Percentiles rank a stretch among this genome's conserved stretches.
Evolutionary conservation across 768 basidiomycete species (phyloP).

Genomic region (Boletus tylopilopsis): DNA sequence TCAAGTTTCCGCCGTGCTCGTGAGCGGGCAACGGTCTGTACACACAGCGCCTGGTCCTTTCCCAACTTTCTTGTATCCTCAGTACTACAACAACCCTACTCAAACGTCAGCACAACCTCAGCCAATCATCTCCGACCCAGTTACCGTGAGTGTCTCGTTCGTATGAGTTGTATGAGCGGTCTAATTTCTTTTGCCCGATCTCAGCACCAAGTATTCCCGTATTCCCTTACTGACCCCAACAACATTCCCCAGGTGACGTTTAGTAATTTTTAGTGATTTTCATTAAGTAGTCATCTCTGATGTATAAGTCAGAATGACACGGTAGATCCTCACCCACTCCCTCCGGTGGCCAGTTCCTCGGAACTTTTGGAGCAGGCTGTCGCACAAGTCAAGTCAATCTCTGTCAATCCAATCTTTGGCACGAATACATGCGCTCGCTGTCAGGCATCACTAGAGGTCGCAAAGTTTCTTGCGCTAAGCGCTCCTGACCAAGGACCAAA

Average conservation of each 20-base stretch:
- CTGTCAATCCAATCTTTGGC: conserved; percentile 49
- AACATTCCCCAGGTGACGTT: conserved; percentile 45
- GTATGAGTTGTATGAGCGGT: neutral
- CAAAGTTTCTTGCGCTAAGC: conserved; percentile 63
- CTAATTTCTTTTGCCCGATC: conserved; percentile 4
- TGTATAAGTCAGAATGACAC: conserved; percentile 44
- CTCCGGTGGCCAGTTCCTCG: conserved; percentile 47
- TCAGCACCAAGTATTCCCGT: conserved; percentile 57
- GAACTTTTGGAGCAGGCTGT: conserved; percentile 50
- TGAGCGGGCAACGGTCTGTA: conserved; percentile 12
- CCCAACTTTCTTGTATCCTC: conserved; percentile 59
- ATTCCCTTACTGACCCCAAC: conserved; percentile 60
- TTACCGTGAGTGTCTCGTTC: conserved; percentile 41
- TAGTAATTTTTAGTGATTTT: too few species aligned
- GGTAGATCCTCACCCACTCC: conserved; percentile 61
- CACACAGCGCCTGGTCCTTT: conserved; percentile 61
- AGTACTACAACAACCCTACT: conserved; percentile 71
- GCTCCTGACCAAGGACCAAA: conserved; percentile 58
- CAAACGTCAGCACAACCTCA: conserved; percentile 70
- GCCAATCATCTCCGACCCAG: conserved; percentile 72
- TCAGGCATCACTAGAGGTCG: conserved; percentile 55
- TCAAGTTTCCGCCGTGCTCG: neutral
- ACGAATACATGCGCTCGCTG: conserved; percentile 56
- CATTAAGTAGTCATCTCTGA: neutral
- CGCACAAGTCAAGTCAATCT: conserved; percentile 54